Base-by-base conservation (phyloP, 202 grass and related monocot genomes). In the Saccharum hybrid region DNA sequence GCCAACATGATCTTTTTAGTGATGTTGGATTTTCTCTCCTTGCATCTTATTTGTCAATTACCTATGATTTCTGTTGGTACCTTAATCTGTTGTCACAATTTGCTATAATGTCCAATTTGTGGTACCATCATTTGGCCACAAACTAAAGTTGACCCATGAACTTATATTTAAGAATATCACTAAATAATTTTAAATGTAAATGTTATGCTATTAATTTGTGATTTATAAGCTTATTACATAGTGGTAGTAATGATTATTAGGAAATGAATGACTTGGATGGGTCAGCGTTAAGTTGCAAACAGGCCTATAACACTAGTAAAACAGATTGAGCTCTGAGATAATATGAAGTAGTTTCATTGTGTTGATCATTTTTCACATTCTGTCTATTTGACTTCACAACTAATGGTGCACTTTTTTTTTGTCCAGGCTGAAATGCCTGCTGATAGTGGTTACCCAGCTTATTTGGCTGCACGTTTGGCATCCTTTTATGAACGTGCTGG, bases 391-490 rank as follows among this genome's bases (percentile, higher is more conserved):
- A 61, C 22, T 65, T 38, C n/a, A 45, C 62, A 74, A 79, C 63
- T 73, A 82, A 83, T 38, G 30, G 31, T 33, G 42, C 30, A 22
- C 71, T 73, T 70, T 85, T 48, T 77, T 54, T 43, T 37, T 36
- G 37, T 66, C 23, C 76, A 98, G 96, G 96, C 96, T 94, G 96
- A 98, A 87, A 98, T 98, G 96, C 96, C 96, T 86, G 96, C 96
- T 10, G 96, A 98, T 64, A 98, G 96, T 96, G 96, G 96, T 77
- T 98, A 98, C 83, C 96, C 96, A 66, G 96, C 96, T 16, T 98
- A 98, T 77, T 90, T 98, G 88, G 96, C 96, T 73, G 86, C 96
- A 85, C 91, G 96, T 67, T 76, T 98, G 75, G 96, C 96, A 48
- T 98, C 96, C 21, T 98, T 98, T 63, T 98, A 98, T 73, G 96